Conservation (phyloP, 371 early-diverging fungal species). For the Saksenaea oblongispora region DNA sequence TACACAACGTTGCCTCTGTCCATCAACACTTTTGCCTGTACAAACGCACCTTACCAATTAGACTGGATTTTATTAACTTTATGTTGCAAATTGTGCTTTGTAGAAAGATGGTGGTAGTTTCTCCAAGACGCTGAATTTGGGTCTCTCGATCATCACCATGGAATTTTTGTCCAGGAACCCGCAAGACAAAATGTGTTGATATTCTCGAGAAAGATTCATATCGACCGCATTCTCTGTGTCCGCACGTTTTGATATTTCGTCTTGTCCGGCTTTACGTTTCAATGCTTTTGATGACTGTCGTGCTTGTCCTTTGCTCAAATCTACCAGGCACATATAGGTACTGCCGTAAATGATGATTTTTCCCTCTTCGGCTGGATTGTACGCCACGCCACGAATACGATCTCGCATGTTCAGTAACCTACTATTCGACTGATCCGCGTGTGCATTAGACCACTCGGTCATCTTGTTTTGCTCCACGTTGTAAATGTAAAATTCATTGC, state of each 20-base stretch:
- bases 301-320: conserved; percentile 57
- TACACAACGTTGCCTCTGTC: no score
- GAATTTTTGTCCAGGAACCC: conserved; percentile 71
- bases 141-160: conserved; percentile 85
- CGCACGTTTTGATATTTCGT: conserved; percentile 35
- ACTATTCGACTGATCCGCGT: conserved; percentile 51
- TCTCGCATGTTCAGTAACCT: conserved; percentile 63
- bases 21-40: no score
- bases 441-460: conserved; percentile 80
- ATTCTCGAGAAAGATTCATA: conserved; percentile 71
- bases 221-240: conserved; percentile 14
- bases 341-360: conserved; percentile 73
- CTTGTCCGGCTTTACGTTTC: conserved; percentile 31
- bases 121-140: conserved; percentile 76
- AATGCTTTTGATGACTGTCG: conserved; percentile 7
- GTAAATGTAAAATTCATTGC: conserved; percentile 78
- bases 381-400: conserved; percentile 72
- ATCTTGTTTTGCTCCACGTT: conserved; percentile 69
- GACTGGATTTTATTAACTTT: conserved; percentile 15
- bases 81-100: conserved; percentile 79
- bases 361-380: conserved; percentile 65
- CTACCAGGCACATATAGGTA: conserved; percentile 72
- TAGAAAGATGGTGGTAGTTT: conserved; percentile 82
- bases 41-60: neutral
- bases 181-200: conserved; percentile 78